Evolutionary conservation across 352 stramenopile genomes (phyloP).

Genomic region (Pythium phragmitis): DNA sequence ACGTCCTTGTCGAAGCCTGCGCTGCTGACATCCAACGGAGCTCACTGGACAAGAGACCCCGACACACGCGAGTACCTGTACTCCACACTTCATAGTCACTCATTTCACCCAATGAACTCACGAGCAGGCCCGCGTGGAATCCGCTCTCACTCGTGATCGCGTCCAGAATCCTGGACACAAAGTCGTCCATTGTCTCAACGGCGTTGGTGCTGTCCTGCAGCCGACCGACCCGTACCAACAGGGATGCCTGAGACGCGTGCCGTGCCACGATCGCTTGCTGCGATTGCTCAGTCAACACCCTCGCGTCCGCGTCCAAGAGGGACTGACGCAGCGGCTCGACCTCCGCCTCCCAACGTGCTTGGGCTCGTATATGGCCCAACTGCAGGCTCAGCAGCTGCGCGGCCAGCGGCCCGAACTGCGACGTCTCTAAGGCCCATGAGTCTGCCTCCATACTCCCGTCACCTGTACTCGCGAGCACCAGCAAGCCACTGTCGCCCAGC

Average conservation of each 20-base stretch:
- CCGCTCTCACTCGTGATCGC: not conserved
- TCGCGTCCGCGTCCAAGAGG: not conserved
- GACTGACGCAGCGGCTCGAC: not conserved
- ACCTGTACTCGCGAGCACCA: conserved; percentile 6
- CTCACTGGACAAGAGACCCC: not conserved
- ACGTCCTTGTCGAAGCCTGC: not conserved
- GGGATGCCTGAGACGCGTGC: not conserved
- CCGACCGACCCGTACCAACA: not conserved
- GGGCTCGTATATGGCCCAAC: not conserved
- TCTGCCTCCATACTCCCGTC: not conserved
- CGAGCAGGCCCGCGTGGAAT: not conserved
- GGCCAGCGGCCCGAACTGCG: not conserved
- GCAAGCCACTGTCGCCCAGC: not conserved
- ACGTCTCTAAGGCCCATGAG: not conserved
- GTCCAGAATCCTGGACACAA: not conserved
- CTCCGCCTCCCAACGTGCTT: not conserved
- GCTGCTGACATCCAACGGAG: not conserved
- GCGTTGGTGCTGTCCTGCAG: not conserved
- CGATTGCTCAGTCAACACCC: not conserved
- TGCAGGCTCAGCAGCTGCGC: not conserved
- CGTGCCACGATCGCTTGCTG: not conserved
- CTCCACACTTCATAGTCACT: not conserved
- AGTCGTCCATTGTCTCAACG: not conserved
- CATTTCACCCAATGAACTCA: not conserved
- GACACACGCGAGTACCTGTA: not conserved